Evolutionary conservation across 2,329 filamentous ascomycete species (phyloP), one percentile per base, ranked within the genome.

Genomic region (Nemania serpens): DNA sequence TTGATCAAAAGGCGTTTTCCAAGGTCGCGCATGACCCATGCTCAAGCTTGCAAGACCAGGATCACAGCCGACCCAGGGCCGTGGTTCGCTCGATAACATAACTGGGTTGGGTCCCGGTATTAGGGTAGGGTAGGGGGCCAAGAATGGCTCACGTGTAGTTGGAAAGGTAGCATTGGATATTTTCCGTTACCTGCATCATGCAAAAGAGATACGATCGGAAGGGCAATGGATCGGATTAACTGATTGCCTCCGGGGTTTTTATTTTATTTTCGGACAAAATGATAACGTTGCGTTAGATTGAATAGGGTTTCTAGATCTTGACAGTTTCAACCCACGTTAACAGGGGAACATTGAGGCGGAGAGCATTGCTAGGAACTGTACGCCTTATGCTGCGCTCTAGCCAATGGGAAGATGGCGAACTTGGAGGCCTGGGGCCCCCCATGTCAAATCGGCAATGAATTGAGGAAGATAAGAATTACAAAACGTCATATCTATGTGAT

Each of bases 131-230:
- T 29, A 29, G 7, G 25, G n/a, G 25, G 25, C 37, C 58, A 52
- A 57, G 58, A 43, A 52, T 41, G 39, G 13, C 51, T 57, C 53
- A 49, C 41, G 53, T 53, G 49, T 17, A 10, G 20, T 45, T 20
- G 18, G 47, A 57, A 52, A 56, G 41, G 52, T 51, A 52, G 20
- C 53, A 52, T 47, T 46, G 11, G 22, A 51, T 22, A 53, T 53
- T 51, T 12, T 18, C 7, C 11, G 1, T 17, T 15, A 22, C 33
- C 22, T 5, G 37, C 12, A 17, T 42, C 43, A n/a, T 42, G 43
- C 2, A 36, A 41, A n/a, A 42, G 36, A 17, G 29, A 29, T 50
- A 2, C 20, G 25, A 22, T 15, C 17, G 25, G 25, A 36, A 13
- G 34, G 15, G 36, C 18, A 41, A 15, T 3, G 22, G 15, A 10